Base-by-base conservation (phyloP, 1,284 basidiomycete genomes). In the Tilletia caries region DNA sequence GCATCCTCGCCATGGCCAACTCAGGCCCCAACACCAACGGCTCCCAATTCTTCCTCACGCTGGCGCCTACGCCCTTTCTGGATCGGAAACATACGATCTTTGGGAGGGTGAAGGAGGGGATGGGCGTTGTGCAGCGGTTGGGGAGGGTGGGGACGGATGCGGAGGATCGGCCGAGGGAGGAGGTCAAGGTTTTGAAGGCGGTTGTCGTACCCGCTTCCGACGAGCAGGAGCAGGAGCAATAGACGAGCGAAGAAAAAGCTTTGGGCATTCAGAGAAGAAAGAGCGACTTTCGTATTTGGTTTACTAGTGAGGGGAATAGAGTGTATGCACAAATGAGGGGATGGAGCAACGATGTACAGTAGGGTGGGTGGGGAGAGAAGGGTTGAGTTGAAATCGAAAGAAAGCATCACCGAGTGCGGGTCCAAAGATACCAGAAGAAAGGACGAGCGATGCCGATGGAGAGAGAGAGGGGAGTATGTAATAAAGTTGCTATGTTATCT, bases 1-100 rank as follows among this genome's bases (percentile, higher is more conserved):
- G 75, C 37, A 73, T 76, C 33, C 69, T 76, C 48, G 71, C 75
- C 37, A 75, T 75, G 75, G 75, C 75, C 13, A 77, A 77, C 52
- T 68, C 65, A 25, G 75, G 74, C 13, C 72, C 74, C 25, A 73
- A 76, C 33, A 70, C 72, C 20, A 76, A 76, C 67, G 72, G 69
- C 3, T 68, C 67, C 29, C 75, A 76, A 66, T 76, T 76, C 66
- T 69, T 68, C 37, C 32, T 70, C 13, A 67, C 62, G 37, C 62
- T 74, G 50, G 75, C 75, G 37, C 75, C 75, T 3, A 76, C 75
- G 12, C 74, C 74, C 2, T 70, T 70, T 66, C 33, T 75, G 25
- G 73, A 75, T 66, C 68, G 73, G 34, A 74, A 74, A 54, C 74
- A 71, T 48, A 70, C 64, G 10, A 58, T 66, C 37, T 69, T 71